Base-by-base conservation (phyloP, 2,329 filamentous ascomycete species). In the Sporothrix variecibatus region DNA sequence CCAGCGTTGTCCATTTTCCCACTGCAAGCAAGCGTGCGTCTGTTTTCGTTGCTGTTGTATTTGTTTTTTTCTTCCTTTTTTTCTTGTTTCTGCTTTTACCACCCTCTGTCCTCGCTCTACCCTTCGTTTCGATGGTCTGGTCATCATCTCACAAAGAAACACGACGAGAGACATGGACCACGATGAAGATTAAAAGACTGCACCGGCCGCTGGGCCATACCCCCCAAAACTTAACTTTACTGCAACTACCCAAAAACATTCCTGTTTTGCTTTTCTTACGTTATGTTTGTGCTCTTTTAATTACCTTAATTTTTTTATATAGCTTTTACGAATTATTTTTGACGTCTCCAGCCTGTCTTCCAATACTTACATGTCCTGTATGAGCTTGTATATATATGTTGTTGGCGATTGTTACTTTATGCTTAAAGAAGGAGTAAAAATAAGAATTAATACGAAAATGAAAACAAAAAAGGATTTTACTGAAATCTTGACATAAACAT, bases 201-300 rank as follows among this genome's bases (percentile, higher is more conserved):
- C 51, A 69, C 46, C 70, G 64, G 72, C 69, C 72, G 72, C 72
- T 73, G 71, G 72, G 64, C 51, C 64, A 51, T 17, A 49, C 43
- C 51, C 58, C 53, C 34, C 43, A 67, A 40, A 11, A 20, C 34
- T 5, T 8, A 34, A 3, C 8, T 34, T 34, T 34, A 49, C 43
- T 12, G 4, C 43, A 49, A 49, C 15, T 49, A 67, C 5, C n/a
- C n/a, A 28, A 67, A 62, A 62, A 38, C 38, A 71, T 51, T 49
- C 15, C 15, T 69, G 20, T 5, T 20, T 28, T 51, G 28, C 40
- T 70, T 40, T 26, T 17, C 28, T 34, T 56, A 43, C 12, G 38
- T 65, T 23, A 15, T 51, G 11, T 49, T 23, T 23, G 40, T 23
- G 40, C 56, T 23, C 43, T 34, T 62, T 71, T 62, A 20, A 28